Evolutionary conservation across 2,329 filamentous ascomycete species (phyloP), one percentile per base, ranked within the genome.

Genomic region (Fusarium gaditjirri): DNA sequence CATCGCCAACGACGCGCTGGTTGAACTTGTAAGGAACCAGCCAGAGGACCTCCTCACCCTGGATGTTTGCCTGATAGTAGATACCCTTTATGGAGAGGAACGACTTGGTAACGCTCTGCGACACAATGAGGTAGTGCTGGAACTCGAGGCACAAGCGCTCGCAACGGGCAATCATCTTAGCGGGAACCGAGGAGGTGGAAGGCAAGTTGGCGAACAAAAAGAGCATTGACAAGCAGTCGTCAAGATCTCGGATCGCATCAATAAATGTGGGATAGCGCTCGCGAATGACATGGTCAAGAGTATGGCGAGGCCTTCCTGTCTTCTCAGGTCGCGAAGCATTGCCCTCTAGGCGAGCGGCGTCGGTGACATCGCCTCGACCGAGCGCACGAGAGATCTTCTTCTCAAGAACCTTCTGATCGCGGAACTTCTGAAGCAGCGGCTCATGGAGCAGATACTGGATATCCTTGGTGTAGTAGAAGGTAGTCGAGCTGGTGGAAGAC

Each of bases 61-160:
- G 94, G 70, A 99, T 97, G 56, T 92, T 98, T 29, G 95, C 96
- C 84, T 98, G 95, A 84, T 98, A 99, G 86, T 99, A 99, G 78
- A 99, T 98, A 70, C 96, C 96, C 87, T 99, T 99, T 84, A 99
- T 98, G 4, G 94, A 97, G 73, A 99, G 85, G 86, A 99, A 99
- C 1, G 95, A 97, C 85, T 98, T 98, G 79, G 94, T 93, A 76
- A 99, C 85, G 77, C 93, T 94, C 83, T 97, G 91, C 44, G 95
- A 97, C 50, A 92, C 89, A 80, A 99, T 99, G 71, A 99, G 88
- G 83, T 97, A 99, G 86, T 98, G 96, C 84, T 98, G 93, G 83
- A 99, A 99, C 84, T 99, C 96, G 81, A 95, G 91, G 77, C 92
- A 95, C 60, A 99, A 86, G 61, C 94, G 91, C 85, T 98, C 95